Evolutionary conservation across 2,329 filamentous ascomycete genomes (phyloP).

Genomic region (Penicillium decumbens): DNA sequence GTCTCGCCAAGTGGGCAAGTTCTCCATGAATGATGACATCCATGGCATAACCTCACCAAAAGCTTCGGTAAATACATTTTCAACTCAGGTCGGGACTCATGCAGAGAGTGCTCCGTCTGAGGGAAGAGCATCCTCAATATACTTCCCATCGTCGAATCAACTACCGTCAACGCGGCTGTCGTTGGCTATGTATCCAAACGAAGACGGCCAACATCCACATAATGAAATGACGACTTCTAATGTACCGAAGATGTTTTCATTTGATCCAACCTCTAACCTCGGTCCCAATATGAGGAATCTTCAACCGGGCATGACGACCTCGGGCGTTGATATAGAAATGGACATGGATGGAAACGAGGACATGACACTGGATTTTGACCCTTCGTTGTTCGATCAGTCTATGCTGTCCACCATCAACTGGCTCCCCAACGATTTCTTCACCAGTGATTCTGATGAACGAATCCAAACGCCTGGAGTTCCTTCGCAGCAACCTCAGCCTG

Average conservation of each 20-base stretch:
- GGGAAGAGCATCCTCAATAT: constrained; percentile 4
- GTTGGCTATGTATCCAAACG: constrained; percentile 3
- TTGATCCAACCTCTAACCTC: constrained; percentile 4
- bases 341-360: constrained; percentile 15
- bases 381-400: constrained; percentile 25
- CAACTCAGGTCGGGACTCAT: background rate
- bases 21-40: constrained; percentile 3
- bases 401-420: constrained; percentile 36
- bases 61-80: background rate
- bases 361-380: constrained; percentile 23
- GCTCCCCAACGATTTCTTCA: constrained; percentile 32
- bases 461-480: constrained; percentile 9
- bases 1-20: constrained; percentile 6
- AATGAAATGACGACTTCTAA: constrained; percentile 8
- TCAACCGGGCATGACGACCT: constrained; percentile 7
- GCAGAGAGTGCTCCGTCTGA: background rate
- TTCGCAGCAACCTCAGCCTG: constrained; percentile 19
- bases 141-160: constrained; percentile 7
- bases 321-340: constrained; percentile 19
- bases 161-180: constrained; percentile 2
- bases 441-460: constrained; percentile 15
- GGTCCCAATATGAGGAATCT: constrained; percentile 8
- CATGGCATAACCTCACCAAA: constrained; percentile 1
- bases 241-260: constrained; percentile 1
- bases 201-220: constrained; percentile 7